Conservation (phyloP, 2,329 filamentous ascomycete genomes). For the Fusarium chuoi region DNA sequence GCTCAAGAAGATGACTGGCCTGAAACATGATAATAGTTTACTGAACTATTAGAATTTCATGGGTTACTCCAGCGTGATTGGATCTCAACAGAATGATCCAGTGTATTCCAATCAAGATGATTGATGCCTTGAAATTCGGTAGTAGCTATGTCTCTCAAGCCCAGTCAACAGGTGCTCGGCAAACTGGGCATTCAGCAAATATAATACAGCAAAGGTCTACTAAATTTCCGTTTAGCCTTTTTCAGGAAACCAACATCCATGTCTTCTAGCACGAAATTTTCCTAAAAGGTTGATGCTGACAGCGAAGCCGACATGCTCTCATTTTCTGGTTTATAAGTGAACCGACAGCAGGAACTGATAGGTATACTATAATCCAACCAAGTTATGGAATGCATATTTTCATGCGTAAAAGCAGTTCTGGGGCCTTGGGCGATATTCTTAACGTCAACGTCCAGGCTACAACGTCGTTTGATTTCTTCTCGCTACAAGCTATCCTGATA, state of each 20-base stretch:
- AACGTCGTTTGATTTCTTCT: background rate
- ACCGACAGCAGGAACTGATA: too few relatives aligned
- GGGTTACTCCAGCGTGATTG: too few relatives aligned
- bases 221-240: background rate
- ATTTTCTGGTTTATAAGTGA: background rate
- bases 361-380: background rate
- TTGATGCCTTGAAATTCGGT: background rate
- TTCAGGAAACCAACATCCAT: background rate
- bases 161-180: background rate
- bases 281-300: too few relatives aligned
- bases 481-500: background rate
- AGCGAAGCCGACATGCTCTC: background rate
- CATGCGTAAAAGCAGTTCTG: background rate
- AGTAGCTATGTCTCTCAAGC: background rate
- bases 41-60: background rate
- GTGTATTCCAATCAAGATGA: background rate
- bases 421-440: constrained; percentile 5
- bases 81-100: background rate
- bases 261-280: background rate
- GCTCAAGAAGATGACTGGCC: background rate
- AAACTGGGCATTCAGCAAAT: background rate
- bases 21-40: background rate
- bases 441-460: constrained; percentile 2
- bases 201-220: background rate
- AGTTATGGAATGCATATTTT: too few relatives aligned